Base-by-base conservation (phyloP, 306 rosid genomes). In the Prunus fruticosa region DNA sequence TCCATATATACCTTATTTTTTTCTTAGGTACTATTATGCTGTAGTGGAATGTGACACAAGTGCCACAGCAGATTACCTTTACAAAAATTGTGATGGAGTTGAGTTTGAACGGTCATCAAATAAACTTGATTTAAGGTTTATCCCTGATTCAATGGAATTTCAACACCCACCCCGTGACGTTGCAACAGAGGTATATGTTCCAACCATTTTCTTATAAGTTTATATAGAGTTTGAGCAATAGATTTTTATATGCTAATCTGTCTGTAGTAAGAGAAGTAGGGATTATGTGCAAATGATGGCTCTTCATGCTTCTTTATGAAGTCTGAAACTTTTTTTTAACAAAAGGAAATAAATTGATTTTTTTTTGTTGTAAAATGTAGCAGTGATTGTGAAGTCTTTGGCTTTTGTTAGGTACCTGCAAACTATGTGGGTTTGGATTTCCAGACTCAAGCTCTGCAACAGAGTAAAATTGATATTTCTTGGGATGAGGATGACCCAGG, bases 401-500 rank as follows among this genome's bases (percentile, higher is more conserved):
- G 49, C 16, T 71, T 69, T 79, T 43, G 45, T 77, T 84, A 95
- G 97, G 95, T 75, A 64, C 99, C 97, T 66, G 79, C 90, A 80
- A 87, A 80, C 74, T 91, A 95, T 72, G 86, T 82, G 64, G 79
- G 84, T 74, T 83, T 88, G 64, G 87, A 88, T 84, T 95, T 95
- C 80, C 89, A 89, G 53, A 86, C 98, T 41, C 79, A 80, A 76
- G 97, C 97, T 45, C 86, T 95, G 80, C 97, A 95, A 79, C 96
- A 89, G 46, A 89, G 90, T 90, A 87, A 82, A 61, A 85, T 92
- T 69, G 78, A 83, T 27, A 84, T 88, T 80, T 81, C 99, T 50
- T 95, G 97, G 97, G 99, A 95, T 63, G 97, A 90, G 75, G 99
- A 95, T 87, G 97, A 95, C 72, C 97, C 97, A 1, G 88, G 74